A percentile compares a stretch with the other conserved stretches of the same genome.
Conservation (phyloP, 768 basidiomycete genomes). For the Mycena rebaudengoi region DNA sequence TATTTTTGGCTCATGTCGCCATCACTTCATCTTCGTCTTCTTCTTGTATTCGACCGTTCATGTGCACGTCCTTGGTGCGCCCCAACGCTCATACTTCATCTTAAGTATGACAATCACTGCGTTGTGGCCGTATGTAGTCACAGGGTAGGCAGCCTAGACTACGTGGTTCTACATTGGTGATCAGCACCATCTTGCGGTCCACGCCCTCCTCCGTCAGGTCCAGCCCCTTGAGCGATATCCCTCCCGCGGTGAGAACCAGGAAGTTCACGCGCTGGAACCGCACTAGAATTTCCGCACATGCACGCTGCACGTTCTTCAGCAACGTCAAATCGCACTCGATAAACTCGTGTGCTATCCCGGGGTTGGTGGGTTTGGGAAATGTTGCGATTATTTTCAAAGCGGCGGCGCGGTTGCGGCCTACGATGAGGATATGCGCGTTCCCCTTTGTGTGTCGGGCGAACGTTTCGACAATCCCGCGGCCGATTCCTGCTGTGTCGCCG, state of each 20-base stretch:
- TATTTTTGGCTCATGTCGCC: too few relatives aligned
- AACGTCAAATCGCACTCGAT: slow-evolving; percentile 58
- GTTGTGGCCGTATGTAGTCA: too few relatives aligned
- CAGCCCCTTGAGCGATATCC: slow-evolving; percentile 46
- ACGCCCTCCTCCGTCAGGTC: slow-evolving; percentile 56
- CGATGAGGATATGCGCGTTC: slow-evolving; percentile 59
- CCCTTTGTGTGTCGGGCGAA: slow-evolving; percentile 59
- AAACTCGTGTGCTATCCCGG: slow-evolving; percentile 49
- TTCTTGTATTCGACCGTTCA: too few relatives aligned
- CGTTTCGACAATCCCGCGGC: slow-evolving; percentile 53
- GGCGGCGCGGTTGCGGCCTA: slow-evolving; percentile 58
- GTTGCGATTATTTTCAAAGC: slow-evolving; percentile 54
- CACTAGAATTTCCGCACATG: slow-evolving; percentile 36
- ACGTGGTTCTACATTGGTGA: too few relatives aligned
- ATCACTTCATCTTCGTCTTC: too few relatives aligned
- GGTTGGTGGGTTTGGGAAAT: slow-evolving; percentile 43
- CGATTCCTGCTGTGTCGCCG: slow-evolving; percentile 59
- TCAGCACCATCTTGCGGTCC: slow-evolving; percentile 51
- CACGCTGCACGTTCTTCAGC: slow-evolving; percentile 57
- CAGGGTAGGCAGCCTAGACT: too few relatives aligned
- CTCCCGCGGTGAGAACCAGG: slow-evolving; percentile 56
- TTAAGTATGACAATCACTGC: too few relatives aligned
- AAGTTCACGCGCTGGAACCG: slow-evolving; percentile 59
- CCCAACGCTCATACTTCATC: too few relatives aligned
- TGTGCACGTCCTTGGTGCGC: too few relatives aligned